Evolutionary conservation across 495 filamentous ascomycete species (phyloP).

Genomic region (Podospora sp.): DNA sequence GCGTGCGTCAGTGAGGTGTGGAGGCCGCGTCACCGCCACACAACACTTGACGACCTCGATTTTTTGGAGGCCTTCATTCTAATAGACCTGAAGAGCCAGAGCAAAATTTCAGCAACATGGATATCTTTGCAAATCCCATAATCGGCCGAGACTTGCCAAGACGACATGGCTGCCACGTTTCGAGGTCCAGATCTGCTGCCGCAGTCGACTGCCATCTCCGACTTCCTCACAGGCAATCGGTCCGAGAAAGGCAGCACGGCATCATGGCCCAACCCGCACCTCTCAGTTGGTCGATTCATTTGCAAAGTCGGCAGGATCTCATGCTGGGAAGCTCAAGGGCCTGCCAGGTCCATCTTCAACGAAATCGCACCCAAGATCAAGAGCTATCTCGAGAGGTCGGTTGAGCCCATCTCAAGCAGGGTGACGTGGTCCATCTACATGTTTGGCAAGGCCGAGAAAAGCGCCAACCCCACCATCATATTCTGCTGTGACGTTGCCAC

Average conservation of each 20-base stretch:
- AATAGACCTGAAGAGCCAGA: too few relatives aligned
- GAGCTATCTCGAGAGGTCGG: conserved; percentile 7
- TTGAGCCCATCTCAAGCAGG: conserved; percentile 17
- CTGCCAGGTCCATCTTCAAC: background rate
- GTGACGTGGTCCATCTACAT: conserved; percentile 18
- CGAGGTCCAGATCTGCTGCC: background rate
- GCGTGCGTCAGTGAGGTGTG: background rate
- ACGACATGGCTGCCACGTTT: background rate
- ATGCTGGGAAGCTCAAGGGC: background rate
- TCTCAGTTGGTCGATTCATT: background rate
- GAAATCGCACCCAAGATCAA: conserved; percentile 12
- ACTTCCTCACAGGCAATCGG: background rate
- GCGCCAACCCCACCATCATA: conserved; percentile 12
- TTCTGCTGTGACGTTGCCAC: conserved; percentile 15
- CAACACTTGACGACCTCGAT: too few relatives aligned
- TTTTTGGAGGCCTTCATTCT: too few relatives aligned
- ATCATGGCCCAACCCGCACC: background rate
- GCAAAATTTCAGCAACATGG: too few relatives aligned
- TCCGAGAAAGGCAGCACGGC: background rate
- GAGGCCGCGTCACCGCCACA: background rate
- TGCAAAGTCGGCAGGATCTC: background rate
- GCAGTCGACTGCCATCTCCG: background rate
- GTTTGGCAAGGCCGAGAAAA: conserved; percentile 7
- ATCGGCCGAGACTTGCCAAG: too few relatives aligned
- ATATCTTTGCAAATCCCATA: too few relatives aligned